Percentiles rank a stretch among this genome's conserved stretches.
phyloP scores from a whole-genome alignment of 148 eudicot species.

The Rhododendron griersonianum region DNA sequence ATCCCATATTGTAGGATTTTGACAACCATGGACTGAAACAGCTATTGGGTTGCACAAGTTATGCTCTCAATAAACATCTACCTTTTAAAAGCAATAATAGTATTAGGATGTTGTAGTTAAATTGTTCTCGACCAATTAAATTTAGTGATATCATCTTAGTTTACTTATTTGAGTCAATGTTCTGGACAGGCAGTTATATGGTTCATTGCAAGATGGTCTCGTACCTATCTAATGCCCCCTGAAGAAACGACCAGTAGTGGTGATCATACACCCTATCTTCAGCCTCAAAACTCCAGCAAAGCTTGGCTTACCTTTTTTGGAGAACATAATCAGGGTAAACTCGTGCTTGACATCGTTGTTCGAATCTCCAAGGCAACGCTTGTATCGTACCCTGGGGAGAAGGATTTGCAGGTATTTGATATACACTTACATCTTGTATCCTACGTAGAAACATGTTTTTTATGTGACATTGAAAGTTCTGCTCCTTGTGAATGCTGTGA shows the following conservation, averaged over 20 bases:
- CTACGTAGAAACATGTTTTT: not conserved
- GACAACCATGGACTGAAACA: not conserved
- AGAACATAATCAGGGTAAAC: constrained; percentile 63
- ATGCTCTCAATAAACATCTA: not conserved
- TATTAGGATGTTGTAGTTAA: not conserved
- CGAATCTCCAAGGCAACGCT: constrained; percentile 65
- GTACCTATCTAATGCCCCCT: constrained; percentile 74
- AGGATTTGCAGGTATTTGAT: constrained; percentile 75
- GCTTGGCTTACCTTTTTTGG: constrained; percentile 55
- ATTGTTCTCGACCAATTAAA: not conserved
- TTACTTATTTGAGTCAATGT: constrained; percentile 16
- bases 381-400: constrained; percentile 84
- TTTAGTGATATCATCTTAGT: not conserved
- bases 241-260: constrained; percentile 40
- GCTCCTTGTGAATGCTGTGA: not conserved
- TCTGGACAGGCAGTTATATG: constrained; percentile 76
- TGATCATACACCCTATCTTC: constrained; percentile 12
- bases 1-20: no score
- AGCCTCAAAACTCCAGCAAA: constrained; percentile 35
- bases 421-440: not conserved
- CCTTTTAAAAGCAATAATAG: not conserved
- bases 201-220: constrained; percentile 94
- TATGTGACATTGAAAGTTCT: constrained; percentile 1
- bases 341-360: constrained; percentile 56
- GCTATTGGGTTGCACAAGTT: not conserved